Percentiles rank a stretch among this genome's conserved stretches.
These are phyloP conservation scores for Chamaenerion angustifolium DNA, from an alignment of 345 rosid species.

Conservation along the genomic window DNA sequence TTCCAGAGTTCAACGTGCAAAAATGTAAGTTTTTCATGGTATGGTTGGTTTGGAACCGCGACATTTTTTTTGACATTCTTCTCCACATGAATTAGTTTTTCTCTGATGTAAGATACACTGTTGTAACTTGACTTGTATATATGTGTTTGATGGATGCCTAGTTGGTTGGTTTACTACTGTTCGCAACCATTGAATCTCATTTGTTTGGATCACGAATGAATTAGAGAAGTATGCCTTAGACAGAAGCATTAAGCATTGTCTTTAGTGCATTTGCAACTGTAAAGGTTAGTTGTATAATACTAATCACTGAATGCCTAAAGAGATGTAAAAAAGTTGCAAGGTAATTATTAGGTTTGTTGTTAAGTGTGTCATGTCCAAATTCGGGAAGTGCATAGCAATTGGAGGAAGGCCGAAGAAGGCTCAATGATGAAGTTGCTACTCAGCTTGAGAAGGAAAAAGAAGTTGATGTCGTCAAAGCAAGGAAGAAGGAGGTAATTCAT, in stretches of 20 bases:
- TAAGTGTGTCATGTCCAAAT: not conserved
- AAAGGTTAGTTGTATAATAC: conserved; percentile 30
- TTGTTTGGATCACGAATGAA: conserved; percentile 70
- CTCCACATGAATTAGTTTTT: conserved; percentile 45
- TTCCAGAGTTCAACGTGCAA: not conserved
- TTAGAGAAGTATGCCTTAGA: conserved; percentile 68
- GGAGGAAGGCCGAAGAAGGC: conserved; percentile 71
- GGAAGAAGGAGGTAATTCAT: conserved; percentile 70
- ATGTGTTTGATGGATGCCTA: conserved; percentile 42
- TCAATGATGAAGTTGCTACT: conserved; percentile 51
- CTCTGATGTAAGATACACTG: conserved; percentile 72
- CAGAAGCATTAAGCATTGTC: conserved; percentile 29
- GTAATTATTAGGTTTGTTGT: conserved; percentile 14
- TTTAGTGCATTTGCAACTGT: conserved; percentile 37
- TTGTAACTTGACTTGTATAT: conserved; percentile 46
- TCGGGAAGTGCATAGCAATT: conserved; percentile 36
- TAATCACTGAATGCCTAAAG: conserved; percentile 8
- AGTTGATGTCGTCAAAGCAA: conserved; percentile 47
- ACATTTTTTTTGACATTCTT: conserved; percentile 56
- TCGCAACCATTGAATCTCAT: conserved; percentile 64
- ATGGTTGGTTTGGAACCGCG: conserved; percentile 25
- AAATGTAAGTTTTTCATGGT: not conserved
- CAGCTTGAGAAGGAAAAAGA: conserved; percentile 87
- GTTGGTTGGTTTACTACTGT: conserved; percentile 38
- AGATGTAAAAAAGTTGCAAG: conserved; percentile 2